Evolutionary conservation across 192 early-diverging fungal species (phyloP).

Genomic region (Backusella liffmaniae): DNA sequence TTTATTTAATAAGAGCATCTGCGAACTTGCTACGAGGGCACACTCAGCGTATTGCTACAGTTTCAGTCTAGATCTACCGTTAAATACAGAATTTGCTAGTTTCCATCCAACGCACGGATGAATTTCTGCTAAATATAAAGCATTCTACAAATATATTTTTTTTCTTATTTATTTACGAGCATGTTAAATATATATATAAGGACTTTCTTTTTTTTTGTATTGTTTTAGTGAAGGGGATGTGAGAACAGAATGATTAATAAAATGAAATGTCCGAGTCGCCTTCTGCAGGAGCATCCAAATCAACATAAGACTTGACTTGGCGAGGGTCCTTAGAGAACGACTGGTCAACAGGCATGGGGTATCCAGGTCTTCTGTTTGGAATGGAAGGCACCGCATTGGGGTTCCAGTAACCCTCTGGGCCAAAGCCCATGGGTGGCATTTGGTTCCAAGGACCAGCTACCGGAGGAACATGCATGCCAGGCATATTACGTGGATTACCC

Average conservation of each 20-base stretch:
- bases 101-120: too few species aligned
- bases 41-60: too few species aligned
- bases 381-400: not conserved
- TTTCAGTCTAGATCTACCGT: too few species aligned
- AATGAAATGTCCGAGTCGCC: slow-evolving; percentile 38
- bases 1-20: too few species aligned
- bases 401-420: slow-evolving; percentile 10
- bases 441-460: slow-evolving; percentile 52
- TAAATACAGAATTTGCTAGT: too few species aligned
- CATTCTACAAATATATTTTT: too few species aligned
- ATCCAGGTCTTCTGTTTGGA: not conserved
- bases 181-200: not conserved
- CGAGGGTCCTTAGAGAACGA: slow-evolving; percentile 61
- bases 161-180: not conserved
- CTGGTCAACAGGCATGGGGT: slow-evolving; percentile 25
- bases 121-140: too few species aligned
- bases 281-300: slow-evolving; percentile 85
- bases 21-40: too few species aligned
- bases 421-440: slow-evolving; percentile 60
- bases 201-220: not conserved
- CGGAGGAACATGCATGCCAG: slow-evolving; percentile 33
- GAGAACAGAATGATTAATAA: not conserved
- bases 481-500: slow-evolving; percentile 25
- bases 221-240: not conserved
- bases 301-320: slow-evolving; percentile 81